Base-by-base conservation (phyloP, 257 asterid species). In the Salvia miltiorrhiza region DNA sequence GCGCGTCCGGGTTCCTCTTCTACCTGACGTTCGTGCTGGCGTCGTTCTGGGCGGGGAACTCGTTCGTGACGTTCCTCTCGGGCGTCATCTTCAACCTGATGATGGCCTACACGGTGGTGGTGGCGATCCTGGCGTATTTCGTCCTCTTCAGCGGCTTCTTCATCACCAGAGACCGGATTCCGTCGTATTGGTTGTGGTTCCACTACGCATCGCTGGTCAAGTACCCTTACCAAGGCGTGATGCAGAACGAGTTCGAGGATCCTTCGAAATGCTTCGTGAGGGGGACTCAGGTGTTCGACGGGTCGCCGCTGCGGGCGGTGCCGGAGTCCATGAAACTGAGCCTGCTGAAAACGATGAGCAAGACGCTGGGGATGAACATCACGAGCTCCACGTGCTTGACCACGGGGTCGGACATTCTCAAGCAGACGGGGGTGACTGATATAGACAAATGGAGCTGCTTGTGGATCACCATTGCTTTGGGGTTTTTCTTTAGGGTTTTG, bases 1-100 rank as follows among this genome's bases (percentile, higher is more conserved):
- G 91, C 7, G 3, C 68, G 0, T 48, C 80, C 0, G 87, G 86
- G 0, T 86, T 83, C 77, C 26, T 76, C n/a, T 64, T 83, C 76
- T 86, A 56, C 63, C 72, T 83, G 63, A 26, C 63, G 13, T 77
- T 83, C 78, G 67, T 83, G 23, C 57, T 83, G 0, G 85, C 92
- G 9, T 79, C 92, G 0, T 86, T 86, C 70, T 86, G 92, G 92
- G 89, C 83, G 3, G 89, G 89, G 7, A 81, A 83, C 77, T 86
- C 92, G 0, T 86, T 86, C 70, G 89, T 86, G 7, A 81, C 92
- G 0, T 83, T 86, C 35, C 80, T 86, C 2, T 83, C 87, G 0
- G 87, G 87, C 1, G 24, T 86, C 10, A 71, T 86, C 41, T 76
- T 76, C 54, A 78, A 86, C 54, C 64, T 83, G 9, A 86, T 86